Percentiles rank a stretch among this genome's conserved stretches.
Evolutionary conservation across 1,139 yeast species (phyloP).

Genomic region (Suhomyces maxii): DNA sequence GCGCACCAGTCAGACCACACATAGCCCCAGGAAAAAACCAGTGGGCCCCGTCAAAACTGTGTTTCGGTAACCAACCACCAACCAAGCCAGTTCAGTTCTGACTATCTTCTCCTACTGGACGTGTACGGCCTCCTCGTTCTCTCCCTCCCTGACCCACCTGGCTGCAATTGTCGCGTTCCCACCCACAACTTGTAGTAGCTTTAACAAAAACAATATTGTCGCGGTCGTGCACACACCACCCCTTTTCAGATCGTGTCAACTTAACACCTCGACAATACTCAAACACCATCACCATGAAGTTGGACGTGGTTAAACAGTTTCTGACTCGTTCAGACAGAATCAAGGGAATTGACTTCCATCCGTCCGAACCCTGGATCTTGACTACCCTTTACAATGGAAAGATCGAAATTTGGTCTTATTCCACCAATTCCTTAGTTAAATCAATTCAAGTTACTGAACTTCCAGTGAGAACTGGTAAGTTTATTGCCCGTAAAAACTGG

Average conservation of each 20-base stretch:
- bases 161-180: neutral
- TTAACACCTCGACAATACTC: constrained; percentile 6
- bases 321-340: constrained; percentile 92
- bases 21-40: too few species aligned
- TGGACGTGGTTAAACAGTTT: constrained; percentile 67
- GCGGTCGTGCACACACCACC: neutral
- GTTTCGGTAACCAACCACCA: too few species aligned
- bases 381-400: constrained; percentile 83
- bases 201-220: neutral
- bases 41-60: too few species aligned
- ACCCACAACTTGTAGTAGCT: neutral
- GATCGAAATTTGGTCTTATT: constrained; percentile 92
- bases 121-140: too few species aligned
- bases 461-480: constrained; percentile 94
- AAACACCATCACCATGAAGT: constrained; percentile 33
- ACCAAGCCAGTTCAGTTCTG: too few species aligned
- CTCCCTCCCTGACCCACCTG: neutral
- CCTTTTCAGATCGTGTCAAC: constrained; percentile 7
- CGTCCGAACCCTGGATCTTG: constrained; percentile 94
- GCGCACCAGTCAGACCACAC: too few species aligned
- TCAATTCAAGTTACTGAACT: constrained; percentile 82
- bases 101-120: neutral
- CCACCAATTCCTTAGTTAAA: constrained; percentile 58
- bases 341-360: constrained; percentile 97
- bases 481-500: constrained; percentile 97